A percentile compares a stretch with the other conserved stretches of the same genome.
Evolutionary conservation across 805 yeast species (phyloP).

Genomic region (Yarrowia sp.): DNA sequence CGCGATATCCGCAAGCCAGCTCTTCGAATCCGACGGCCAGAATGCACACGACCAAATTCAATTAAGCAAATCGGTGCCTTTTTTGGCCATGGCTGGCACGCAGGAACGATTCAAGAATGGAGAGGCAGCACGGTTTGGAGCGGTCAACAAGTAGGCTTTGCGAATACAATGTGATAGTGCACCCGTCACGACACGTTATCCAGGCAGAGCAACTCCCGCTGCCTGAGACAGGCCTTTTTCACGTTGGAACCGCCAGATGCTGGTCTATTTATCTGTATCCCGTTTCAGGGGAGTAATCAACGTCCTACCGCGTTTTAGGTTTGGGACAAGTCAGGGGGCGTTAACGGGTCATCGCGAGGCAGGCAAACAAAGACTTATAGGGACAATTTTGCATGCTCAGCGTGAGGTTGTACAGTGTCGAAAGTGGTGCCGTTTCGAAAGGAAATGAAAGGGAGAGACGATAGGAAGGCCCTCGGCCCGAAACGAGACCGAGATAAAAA

Average conservation of each 20-base stretch:
- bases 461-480: too few species aligned
- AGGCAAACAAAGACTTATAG: neutral
- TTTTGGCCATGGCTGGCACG: conserved; percentile 4
- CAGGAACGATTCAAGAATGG: conserved; percentile 6
- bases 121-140: too few species aligned
- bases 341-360: conserved; percentile 25
- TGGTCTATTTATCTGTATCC: conserved; percentile 13
- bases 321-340: conserved; percentile 21
- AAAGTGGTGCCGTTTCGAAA: neutral
- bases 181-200: too few species aligned
- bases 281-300: conserved; percentile 13
- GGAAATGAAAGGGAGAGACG: neutral
- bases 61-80: neutral
- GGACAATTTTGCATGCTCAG: conserved; percentile 1
- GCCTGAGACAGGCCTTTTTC: neutral
- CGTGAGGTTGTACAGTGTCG: neutral
- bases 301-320: neutral
- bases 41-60: too few species aligned
- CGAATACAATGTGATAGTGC: too few species aligned
- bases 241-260: neutral
- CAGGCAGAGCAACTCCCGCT: too few species aligned
- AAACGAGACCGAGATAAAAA: too few species aligned
- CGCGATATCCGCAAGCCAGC: too few species aligned
- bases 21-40: too few species aligned
- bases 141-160: too few species aligned